A percentile compares a stretch with the other conserved stretches of the same genome.
These are phyloP conservation scores for Trichoderma pleuroti DNA, from an alignment of 2,329 filamentous ascomycete genomes.

Conservation along the genomic window DNA sequence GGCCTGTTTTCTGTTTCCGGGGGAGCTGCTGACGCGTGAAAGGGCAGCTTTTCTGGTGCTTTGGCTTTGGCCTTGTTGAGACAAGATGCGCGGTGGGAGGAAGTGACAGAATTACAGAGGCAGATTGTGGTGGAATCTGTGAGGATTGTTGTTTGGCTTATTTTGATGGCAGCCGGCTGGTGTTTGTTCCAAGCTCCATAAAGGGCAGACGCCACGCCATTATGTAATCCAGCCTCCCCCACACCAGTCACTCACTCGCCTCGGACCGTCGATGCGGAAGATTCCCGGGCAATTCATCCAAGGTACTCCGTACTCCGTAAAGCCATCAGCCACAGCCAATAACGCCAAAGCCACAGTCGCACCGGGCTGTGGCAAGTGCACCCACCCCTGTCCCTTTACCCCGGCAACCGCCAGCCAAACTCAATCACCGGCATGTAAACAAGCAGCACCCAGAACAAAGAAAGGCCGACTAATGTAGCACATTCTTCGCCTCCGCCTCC, in stretches of 20 bases:
- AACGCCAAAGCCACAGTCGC: conserved; percentile 11
- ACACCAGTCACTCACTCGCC: not conserved
- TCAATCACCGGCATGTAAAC: conserved; percentile 3
- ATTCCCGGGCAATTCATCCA: no score
- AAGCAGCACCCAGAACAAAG: not conserved
- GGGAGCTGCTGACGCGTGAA: conserved; percentile 6
- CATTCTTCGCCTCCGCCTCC: conserved; percentile 40
- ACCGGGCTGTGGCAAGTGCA: not conserved
- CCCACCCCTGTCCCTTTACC: conserved; percentile 4
- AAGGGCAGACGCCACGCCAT: not conserved
- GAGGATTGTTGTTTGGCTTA: not conserved
- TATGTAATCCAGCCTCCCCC: not conserved
- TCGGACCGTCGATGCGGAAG: not conserved
- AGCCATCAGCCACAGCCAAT: not conserved
- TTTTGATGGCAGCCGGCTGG: not conserved
- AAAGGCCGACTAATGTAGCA: conserved; percentile 33
- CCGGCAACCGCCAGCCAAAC: conserved; percentile 4
- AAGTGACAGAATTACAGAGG: conserved; percentile 4
- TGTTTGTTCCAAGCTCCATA: not conserved
- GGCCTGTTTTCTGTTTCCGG: not conserved
- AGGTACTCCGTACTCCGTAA: no score
- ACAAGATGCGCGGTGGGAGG: not conserved
- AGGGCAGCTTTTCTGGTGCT: not conserved
- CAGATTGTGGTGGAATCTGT: no score
- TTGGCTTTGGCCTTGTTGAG: not conserved